phyloP scores from a whole-genome alignment of 352 stramenopile genomes.

The Phytophthora capsici region DNA sequence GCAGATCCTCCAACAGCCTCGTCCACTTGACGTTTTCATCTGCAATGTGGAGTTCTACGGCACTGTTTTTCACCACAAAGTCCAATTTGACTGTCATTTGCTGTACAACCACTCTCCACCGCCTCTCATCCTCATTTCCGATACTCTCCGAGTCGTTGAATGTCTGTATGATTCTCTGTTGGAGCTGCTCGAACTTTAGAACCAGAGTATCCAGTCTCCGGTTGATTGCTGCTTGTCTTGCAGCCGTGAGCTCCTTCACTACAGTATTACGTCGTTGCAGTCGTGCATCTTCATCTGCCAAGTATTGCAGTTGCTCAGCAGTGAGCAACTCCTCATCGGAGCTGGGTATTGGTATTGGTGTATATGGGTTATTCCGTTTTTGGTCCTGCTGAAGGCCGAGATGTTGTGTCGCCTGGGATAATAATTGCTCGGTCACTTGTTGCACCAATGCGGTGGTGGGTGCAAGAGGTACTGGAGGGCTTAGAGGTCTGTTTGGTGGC shows the following conservation, averaged over 20 bases:
- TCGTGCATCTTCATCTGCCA: constrained; percentile 29
- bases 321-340: constrained; percentile 15
- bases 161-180: constrained; percentile 2
- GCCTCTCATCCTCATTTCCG: background rate
- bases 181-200: constrained; percentile 28
- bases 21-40: constrained; percentile 41
- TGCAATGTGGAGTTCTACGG: constrained; percentile 24
- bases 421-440: constrained; percentile 21
- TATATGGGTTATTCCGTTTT: background rate
- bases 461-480: background rate
- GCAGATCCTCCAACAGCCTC: constrained; percentile 47
- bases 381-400: constrained; percentile 11
- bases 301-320: constrained; percentile 19
- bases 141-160: background rate
- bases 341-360: background rate
- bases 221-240: constrained; percentile 7
- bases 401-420: constrained; percentile 7
- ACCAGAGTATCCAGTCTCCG: constrained; percentile 20
- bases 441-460: constrained; percentile 10
- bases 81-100: constrained; percentile 56
- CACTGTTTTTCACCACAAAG: constrained; percentile 45
- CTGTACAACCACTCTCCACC: constrained; percentile 7
- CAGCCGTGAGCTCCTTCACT: constrained; percentile 16
- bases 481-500: background rate
- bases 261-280: constrained; percentile 21